A percentile compares a stretch with the other conserved stretches of the same genome.
Conservation (phyloP, 139 green algal genomes). For the Desmodesmus armatus region DNA sequence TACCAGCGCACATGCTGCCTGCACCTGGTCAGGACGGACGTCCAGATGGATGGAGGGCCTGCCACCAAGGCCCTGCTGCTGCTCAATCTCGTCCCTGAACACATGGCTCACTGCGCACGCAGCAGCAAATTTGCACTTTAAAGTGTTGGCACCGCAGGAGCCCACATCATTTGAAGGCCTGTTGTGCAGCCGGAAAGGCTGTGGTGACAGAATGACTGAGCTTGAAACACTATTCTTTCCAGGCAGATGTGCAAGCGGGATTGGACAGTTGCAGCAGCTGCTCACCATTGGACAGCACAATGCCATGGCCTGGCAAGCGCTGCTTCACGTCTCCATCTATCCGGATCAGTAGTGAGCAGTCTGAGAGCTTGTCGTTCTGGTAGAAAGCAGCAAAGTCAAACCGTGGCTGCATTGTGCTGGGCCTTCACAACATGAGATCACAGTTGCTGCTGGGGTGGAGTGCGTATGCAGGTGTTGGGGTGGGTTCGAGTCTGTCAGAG, state of each 20-base stretch:
- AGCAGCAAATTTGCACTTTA: too few species aligned
- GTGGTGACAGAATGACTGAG: too few species aligned
- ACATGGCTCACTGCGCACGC: too few species aligned
- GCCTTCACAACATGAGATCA: too few species aligned
- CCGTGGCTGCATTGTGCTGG: background rate
- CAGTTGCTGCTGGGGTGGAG: background rate
- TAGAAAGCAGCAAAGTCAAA: conserved; percentile 29
- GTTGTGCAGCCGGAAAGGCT: too few species aligned
- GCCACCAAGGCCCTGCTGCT: background rate
- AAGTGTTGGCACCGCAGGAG: too few species aligned
- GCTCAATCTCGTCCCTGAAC: conserved; percentile 22
- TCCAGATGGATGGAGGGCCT: background rate
- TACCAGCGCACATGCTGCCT: conserved; percentile 24
- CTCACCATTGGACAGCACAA: conserved; percentile 7
- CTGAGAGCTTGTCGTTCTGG: background rate
- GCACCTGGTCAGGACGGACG: background rate
- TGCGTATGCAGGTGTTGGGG: background rate
- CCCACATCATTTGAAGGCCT: too few species aligned
- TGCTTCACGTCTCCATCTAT: background rate
- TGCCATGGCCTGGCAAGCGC: conserved; percentile 21
- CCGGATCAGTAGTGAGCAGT: background rate
- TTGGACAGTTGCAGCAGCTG: too few species aligned
- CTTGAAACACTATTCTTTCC: too few species aligned
- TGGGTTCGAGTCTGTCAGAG: too few species aligned
- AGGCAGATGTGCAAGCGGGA: too few species aligned